A percentile compares a stretch with the other conserved stretches of the same genome.
Conservation (phyloP, 768 basidiomycete species). For the Tephrocybe sp. region DNA sequence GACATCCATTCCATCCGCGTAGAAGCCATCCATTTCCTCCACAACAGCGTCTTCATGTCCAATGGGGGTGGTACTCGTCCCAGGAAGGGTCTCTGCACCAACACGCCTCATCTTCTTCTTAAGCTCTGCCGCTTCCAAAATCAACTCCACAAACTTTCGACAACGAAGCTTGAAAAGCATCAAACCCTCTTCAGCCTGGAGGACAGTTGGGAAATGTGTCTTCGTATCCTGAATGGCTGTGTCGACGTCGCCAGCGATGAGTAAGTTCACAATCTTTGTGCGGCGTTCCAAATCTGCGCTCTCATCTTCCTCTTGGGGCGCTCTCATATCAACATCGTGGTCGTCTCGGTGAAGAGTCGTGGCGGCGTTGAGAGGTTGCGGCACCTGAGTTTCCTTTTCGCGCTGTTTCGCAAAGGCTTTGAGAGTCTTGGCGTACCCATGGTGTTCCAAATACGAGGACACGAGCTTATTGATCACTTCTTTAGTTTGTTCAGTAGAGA, state of each 20-base stretch:
- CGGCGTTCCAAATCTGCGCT: conserved; percentile 51
- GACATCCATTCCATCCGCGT: conserved; percentile 51
- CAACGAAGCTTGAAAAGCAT: conserved; percentile 82
- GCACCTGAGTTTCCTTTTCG: conserved; percentile 11
- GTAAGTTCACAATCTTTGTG: conserved; percentile 67
- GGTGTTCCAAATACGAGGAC: conserved; percentile 76
- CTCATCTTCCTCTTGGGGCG: conserved; percentile 17
- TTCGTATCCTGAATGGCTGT: conserved; percentile 55
- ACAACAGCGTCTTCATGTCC: conserved; percentile 31
- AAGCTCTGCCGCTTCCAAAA: conserved; percentile 66
- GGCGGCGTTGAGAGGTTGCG: conserved; percentile 12
- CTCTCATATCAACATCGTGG: conserved; percentile 48
- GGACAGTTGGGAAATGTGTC: conserved; percentile 57
- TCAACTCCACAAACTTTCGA: conserved; percentile 82
- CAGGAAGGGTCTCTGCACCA: neutral
- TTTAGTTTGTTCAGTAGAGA: conserved; percentile 51
- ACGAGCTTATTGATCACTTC: conserved; percentile 70
- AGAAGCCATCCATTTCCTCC: conserved; percentile 37
- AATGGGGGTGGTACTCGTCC: neutral
- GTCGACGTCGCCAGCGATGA: conserved; percentile 70
- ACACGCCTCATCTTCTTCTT: conserved; percentile 52
- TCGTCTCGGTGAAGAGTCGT: conserved; percentile 6
- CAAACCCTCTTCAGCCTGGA: conserved; percentile 65
- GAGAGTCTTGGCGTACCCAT: conserved; percentile 76
- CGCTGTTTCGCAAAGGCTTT: conserved; percentile 58